phyloP scores from a whole-genome alignment of 1,139 yeast genomes.

The Geotrichum australiense region DNA sequence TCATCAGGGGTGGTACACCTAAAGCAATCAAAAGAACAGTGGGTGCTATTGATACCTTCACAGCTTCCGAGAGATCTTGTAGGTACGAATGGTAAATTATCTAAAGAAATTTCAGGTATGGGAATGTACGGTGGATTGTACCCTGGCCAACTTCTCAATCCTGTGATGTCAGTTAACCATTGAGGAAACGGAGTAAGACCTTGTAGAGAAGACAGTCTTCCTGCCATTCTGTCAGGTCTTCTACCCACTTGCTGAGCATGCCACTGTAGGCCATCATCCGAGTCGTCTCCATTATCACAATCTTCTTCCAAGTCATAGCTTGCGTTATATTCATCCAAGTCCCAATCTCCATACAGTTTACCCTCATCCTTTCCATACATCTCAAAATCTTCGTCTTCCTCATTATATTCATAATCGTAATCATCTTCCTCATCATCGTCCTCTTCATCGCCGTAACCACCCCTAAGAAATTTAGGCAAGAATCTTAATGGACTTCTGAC shows the following conservation, averaged over 20 bases:
- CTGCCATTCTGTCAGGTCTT: constrained; percentile 1
- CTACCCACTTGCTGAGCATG: constrained; percentile 1
- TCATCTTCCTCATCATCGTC: constrained; percentile 3
- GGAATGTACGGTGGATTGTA: constrained; percentile 82
- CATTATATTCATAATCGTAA: constrained; percentile 5
- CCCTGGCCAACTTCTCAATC: constrained; percentile 74
- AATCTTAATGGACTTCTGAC: not conserved
- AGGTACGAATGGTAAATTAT: constrained; percentile 43
- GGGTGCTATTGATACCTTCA: constrained; percentile 39
- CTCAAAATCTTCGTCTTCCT: constrained; percentile 1
- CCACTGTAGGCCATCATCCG: constrained; percentile 4
- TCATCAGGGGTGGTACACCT: constrained; percentile 77
- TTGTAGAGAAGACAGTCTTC: constrained; percentile 5
- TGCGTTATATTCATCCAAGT: not conserved
- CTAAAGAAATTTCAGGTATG: constrained; percentile 58
- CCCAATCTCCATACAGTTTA: not conserved
- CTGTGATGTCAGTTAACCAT: constrained; percentile 75
- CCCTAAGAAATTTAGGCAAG: constrained; percentile 1
- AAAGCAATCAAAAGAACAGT: constrained; percentile 83
- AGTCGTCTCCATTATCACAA: constrained; percentile 9
- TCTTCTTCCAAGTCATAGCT: constrained; percentile 1
- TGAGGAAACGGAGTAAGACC: constrained; percentile 45
- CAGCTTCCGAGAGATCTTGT: constrained; percentile 58
- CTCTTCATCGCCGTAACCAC: not conserved
- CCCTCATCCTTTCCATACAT: not conserved